Conservation (phyloP, 202 grass and related monocot species). For the Cymbopogon flexuosus region DNA sequence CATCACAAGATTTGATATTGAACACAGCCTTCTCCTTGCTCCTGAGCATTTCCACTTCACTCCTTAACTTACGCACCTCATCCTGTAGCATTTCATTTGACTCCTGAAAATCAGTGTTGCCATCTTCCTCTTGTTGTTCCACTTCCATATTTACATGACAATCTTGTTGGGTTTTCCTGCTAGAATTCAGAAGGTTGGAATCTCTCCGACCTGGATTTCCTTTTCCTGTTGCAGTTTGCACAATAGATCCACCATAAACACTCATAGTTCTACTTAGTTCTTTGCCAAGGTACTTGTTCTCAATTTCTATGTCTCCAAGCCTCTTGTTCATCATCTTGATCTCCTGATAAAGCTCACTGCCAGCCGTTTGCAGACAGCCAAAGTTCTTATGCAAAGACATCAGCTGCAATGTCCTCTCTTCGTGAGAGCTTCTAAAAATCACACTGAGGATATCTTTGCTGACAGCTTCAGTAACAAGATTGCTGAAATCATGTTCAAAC, state of each 20-base stretch:
- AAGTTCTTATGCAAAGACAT: conserved; percentile 45
- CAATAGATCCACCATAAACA: conserved; percentile 11
- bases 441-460: conserved; percentile 57
- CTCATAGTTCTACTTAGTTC: conserved; percentile 29
- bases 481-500: conserved; percentile 54
- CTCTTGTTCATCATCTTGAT: conserved; percentile 52
- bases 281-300: conserved; percentile 32
- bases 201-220: not conserved
- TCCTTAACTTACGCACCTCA: conserved; percentile 38
- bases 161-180: conserved; percentile 11
- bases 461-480: conserved; percentile 51
- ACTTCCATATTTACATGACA: conserved; percentile 23
- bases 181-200: conserved; percentile 24
- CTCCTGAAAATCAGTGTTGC: conserved; percentile 13
- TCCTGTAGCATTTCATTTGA: conserved; percentile 35
- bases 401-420: conserved; percentile 52
- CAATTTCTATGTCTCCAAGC: conserved; percentile 34
- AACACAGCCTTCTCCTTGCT: conserved; percentile 39
- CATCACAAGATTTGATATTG: conserved; percentile 44
- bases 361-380: conserved; percentile 38
- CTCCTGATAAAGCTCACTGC: conserved; percentile 44
- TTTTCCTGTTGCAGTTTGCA: conserved; percentile 33
- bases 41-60: conserved; percentile 38
- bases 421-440: conserved; percentile 54
- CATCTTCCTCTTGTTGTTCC: conserved; percentile 26